These are phyloP conservation scores for Colletotrichum truncatum DNA, from an alignment of 2,329 filamentous ascomycete genomes.

Conservation along the genomic window DNA sequence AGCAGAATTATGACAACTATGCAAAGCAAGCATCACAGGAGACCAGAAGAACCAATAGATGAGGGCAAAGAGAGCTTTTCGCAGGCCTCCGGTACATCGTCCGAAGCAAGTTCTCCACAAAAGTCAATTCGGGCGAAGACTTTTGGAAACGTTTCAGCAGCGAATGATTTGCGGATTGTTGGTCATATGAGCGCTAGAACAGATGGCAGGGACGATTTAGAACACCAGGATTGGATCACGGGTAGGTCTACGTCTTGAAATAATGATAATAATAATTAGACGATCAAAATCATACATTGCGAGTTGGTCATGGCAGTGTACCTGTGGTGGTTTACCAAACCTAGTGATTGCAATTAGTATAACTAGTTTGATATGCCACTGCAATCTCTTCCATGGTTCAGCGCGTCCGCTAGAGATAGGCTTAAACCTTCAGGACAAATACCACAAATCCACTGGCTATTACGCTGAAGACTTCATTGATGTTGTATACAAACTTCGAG, in stretches of 20 bases:
- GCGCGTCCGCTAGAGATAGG: too few species aligned
- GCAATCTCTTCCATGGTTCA: too few species aligned
- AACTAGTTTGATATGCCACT: too few species aligned
- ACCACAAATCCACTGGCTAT: too few species aligned
- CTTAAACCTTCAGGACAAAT: too few species aligned
- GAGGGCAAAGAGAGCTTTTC: neutral
- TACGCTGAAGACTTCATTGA: too few species aligned
- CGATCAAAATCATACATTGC: too few species aligned
- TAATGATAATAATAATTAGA: too few species aligned
- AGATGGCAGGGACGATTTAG: neutral
- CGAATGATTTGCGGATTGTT: neutral
- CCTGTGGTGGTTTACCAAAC: too few species aligned
- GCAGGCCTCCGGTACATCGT: neutral
- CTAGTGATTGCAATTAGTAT: too few species aligned
- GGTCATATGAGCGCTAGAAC: neutral
- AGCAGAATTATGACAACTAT: neutral
- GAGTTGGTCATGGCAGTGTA: too few species aligned
- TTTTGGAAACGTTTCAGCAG: neutral
- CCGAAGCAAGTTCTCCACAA: neutral
- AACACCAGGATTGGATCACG: conserved; percentile 52
- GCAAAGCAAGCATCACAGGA: neutral
- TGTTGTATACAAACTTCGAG: too few species aligned
- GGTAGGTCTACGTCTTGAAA: neutral
- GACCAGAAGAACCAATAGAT: neutral
- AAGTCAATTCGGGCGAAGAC: neutral